A percentile compares a stretch with the other conserved stretches of the same genome.
Conservation (phyloP, 192 early-diverging fungal genomes). For the Backusella westeae region DNA sequence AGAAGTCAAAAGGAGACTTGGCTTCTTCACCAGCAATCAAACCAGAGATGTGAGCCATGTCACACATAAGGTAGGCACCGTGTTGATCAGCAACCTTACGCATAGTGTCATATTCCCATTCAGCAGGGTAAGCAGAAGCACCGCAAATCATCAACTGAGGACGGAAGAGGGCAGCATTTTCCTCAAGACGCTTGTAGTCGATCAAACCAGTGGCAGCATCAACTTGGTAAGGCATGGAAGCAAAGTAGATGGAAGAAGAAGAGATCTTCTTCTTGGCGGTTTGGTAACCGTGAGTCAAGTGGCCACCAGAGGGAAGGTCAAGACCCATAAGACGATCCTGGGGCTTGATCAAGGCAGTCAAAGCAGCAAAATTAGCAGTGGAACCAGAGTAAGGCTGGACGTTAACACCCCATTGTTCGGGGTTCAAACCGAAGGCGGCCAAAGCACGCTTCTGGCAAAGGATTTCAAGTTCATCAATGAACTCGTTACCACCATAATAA, state of each 20-base stretch:
- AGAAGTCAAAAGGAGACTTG: slow-evolving; percentile 91
- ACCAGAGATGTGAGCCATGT: slow-evolving; percentile 99
- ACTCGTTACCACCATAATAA: slow-evolving; percentile 99
- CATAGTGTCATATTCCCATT: slow-evolving; percentile 97
- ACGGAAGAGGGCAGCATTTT: slow-evolving; percentile 91
- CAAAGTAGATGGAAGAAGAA: slow-evolving; percentile 99
- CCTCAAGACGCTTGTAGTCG: slow-evolving; percentile 94
- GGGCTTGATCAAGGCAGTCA: slow-evolving; percentile 93
- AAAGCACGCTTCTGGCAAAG: slow-evolving; percentile 96
- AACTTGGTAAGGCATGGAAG: slow-evolving; percentile 98
- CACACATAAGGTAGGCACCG: slow-evolving; percentile 94
- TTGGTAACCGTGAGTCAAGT: slow-evolving; percentile 99
- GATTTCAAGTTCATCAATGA: slow-evolving; percentile 93
- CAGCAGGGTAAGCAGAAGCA: slow-evolving; percentile 96
- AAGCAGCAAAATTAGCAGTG: slow-evolving; percentile 98
- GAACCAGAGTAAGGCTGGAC: slow-evolving; percentile 99
- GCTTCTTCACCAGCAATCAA: slow-evolving; percentile 92
- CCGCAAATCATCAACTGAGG: slow-evolving; percentile 99
- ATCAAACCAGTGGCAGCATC: slow-evolving; percentile 83
- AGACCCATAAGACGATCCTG: slow-evolving; percentile 99
- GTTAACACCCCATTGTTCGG: slow-evolving; percentile 97
- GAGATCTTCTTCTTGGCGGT: slow-evolving; percentile 99
- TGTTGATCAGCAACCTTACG: slow-evolving; percentile 96
- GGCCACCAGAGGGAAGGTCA: slow-evolving; percentile 99
- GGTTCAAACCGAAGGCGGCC: slow-evolving; percentile 85